phyloP scores from a whole-genome alignment of 805 yeast genomes.

The Brettanomyces naardenensis region DNA sequence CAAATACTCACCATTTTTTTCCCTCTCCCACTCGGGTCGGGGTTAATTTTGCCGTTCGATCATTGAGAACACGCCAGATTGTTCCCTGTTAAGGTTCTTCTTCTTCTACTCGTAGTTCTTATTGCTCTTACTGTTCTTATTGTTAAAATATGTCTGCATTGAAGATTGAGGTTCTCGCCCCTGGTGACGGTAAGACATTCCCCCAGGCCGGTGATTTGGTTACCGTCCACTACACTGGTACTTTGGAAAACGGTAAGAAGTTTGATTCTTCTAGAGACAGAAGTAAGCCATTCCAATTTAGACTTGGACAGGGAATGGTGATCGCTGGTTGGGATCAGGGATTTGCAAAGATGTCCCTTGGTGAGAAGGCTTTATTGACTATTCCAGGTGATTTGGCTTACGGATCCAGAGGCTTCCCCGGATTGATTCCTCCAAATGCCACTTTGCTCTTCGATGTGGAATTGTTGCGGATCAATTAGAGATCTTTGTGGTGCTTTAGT shows the following conservation, averaged over 20 bases:
- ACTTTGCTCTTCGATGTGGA: constrained; percentile 84
- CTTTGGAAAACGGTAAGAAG: constrained; percentile 90
- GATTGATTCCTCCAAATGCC: constrained; percentile 93
- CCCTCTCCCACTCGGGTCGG: no score
- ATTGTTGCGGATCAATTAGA: constrained; percentile 47
- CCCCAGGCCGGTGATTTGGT: constrained; percentile 85
- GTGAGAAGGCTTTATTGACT: constrained; percentile 87
- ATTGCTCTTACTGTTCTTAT: no score
- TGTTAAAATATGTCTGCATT: constrained; percentile 14
- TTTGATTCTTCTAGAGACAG: constrained; percentile 94
- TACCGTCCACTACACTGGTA: constrained; percentile 93
- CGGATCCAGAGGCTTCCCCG: constrained; percentile 94
- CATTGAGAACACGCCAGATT: no score
- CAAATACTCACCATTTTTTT: no score
- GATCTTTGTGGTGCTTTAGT: not conserved
- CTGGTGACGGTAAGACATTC: constrained; percentile 77
- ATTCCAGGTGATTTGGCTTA: constrained; percentile 92
- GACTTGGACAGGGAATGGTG: constrained; percentile 93
- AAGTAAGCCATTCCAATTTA: constrained; percentile 90
- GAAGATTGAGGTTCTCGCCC: constrained; percentile 27
- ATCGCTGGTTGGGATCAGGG: constrained; percentile 97
- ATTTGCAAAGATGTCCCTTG: constrained; percentile 84
- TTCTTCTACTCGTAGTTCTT: no score
- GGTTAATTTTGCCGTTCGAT: no score
- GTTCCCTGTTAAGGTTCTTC: no score